phyloP scores from a whole-genome alignment of 805 yeast genomes.

The Saturnispora serradocipensis region DNA sequence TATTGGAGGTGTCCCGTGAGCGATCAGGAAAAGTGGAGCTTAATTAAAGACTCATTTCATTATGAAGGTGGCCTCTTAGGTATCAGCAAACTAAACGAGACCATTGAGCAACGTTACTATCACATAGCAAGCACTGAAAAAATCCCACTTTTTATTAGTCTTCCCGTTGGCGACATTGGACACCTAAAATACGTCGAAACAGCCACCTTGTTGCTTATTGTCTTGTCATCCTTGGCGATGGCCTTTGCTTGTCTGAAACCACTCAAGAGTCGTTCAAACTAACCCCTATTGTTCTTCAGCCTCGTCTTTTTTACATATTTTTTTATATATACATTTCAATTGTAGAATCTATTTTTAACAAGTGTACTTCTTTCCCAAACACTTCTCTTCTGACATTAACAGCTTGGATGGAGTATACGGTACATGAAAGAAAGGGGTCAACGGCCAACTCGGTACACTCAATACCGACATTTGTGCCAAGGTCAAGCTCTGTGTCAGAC shows the following conservation, averaged over 20 bases:
- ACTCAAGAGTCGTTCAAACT: not conserved
- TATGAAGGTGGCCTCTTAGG: conserved; percentile 17
- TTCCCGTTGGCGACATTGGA: conserved; percentile 14
- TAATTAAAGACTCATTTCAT: conserved; percentile 16
- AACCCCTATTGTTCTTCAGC: not conserved
- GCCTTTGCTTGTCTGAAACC: not conserved
- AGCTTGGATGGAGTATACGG: not conserved
- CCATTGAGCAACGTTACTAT: not conserved
- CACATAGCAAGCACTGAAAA: not conserved
- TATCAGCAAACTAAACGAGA: conserved; percentile 3
- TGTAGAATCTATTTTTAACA: not conserved
- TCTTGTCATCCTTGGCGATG: not conserved
- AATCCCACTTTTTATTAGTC: not conserved
- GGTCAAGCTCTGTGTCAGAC: conserved; percentile 10
- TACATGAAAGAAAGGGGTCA: not conserved
- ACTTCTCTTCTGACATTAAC: not conserved
- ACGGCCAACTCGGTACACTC: not conserved
- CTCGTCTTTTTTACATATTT: not conserved
- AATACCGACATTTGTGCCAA: conserved; percentile 8
- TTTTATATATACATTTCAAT: not conserved
- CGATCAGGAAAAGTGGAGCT: conserved; percentile 7
- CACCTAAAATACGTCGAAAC: conserved; percentile 12
- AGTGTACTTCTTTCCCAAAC: not conserved
- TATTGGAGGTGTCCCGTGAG: conserved; percentile 22
- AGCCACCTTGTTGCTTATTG: conserved; percentile 8